Conservation (phyloP, 768 basidiomycete species). For the Phylloporus arenicola region DNA sequence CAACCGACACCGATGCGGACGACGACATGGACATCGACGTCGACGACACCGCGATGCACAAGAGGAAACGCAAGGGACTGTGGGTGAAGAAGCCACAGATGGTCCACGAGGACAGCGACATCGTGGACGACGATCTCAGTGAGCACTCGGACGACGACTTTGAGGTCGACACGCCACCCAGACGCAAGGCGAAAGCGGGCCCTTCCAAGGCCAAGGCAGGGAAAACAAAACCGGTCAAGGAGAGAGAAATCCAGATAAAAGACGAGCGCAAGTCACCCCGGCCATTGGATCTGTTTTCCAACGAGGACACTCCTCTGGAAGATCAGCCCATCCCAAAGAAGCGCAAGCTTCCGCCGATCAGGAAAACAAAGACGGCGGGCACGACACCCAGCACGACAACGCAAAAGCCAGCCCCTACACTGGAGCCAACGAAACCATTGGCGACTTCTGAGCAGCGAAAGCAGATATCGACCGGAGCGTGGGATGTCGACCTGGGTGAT, state of each 20-base stretch:
- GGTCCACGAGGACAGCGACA: constrained; percentile 23
- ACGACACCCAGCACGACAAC: constrained; percentile 21
- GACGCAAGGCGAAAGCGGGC: constrained; percentile 23
- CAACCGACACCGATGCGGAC: constrained; percentile 31
- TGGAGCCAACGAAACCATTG: constrained; percentile 26
- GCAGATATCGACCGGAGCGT: constrained; percentile 41
- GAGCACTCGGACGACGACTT: constrained; percentile 26
- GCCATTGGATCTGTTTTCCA: constrained; percentile 24
- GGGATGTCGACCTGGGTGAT: constrained; percentile 63
- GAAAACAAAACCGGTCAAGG: constrained; percentile 22
- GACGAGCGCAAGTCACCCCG: constrained; percentile 38
- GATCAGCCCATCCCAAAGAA: constrained; percentile 45
- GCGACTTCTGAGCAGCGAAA: constrained; percentile 31
- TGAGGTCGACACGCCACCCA: constrained; percentile 18
- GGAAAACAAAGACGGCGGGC: constrained; percentile 49
- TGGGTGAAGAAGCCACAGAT: constrained; percentile 14
- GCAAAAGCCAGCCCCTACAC: constrained; percentile 18
- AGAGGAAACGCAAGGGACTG: constrained; percentile 16
- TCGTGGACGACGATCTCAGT: constrained; percentile 23
- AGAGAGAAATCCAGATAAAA: constrained; percentile 35
- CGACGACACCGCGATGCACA: constrained; percentile 2
- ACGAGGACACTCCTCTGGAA: constrained; percentile 26
- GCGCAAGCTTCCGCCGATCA: constrained; percentile 63
- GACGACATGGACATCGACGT: constrained; percentile 40
- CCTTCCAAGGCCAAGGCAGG: constrained; percentile 23